phyloP scores from a whole-genome alignment of 2,329 filamentous ascomycete species.

The Aspergillus uvarum region DNA sequence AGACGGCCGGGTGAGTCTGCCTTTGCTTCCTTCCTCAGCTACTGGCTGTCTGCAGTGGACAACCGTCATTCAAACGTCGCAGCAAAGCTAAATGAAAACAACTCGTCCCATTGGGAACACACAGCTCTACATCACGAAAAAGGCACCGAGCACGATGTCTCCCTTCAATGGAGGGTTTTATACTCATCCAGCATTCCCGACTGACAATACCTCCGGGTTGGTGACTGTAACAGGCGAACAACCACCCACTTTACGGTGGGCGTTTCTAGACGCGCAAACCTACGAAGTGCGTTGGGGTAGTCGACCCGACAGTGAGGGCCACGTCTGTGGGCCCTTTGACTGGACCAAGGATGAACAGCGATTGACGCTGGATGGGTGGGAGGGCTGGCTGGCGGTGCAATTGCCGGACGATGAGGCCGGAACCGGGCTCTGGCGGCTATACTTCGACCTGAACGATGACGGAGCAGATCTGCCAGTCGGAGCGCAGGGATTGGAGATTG shows the following conservation, averaged over 20 bases:
- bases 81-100: too few species aligned
- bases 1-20: too few species aligned
- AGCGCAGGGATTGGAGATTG: slow-evolving; percentile 24
- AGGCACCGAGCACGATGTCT: too few species aligned
- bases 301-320: slow-evolving; percentile 23
- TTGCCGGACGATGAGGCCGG: slow-evolving; percentile 21
- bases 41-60: too few species aligned
- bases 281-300: slow-evolving; percentile 28
- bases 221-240: slow-evolving; percentile 26
- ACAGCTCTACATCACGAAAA: too few species aligned
- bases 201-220: too few species aligned
- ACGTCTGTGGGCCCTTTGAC: slow-evolving; percentile 25
- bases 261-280: slow-evolving; percentile 25
- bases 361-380: slow-evolving; percentile 16
- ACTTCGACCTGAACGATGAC: slow-evolving; percentile 27
- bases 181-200: too few species aligned
- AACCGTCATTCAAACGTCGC: too few species aligned
- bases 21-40: too few species aligned
- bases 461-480: slow-evolving; percentile 23
- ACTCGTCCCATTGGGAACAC: too few species aligned
- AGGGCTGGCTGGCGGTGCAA: slow-evolving; percentile 26
- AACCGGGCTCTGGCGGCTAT: slow-evolving; percentile 25
- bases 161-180: too few species aligned
- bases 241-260: slow-evolving; percentile 25
- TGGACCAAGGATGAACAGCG: slow-evolving; percentile 23